A percentile compares a stretch with the other conserved stretches of the same genome.
Evolutionary conservation across 2,329 filamentous ascomycete species (phyloP).

Genomic region (Alternaria consortialis): DNA sequence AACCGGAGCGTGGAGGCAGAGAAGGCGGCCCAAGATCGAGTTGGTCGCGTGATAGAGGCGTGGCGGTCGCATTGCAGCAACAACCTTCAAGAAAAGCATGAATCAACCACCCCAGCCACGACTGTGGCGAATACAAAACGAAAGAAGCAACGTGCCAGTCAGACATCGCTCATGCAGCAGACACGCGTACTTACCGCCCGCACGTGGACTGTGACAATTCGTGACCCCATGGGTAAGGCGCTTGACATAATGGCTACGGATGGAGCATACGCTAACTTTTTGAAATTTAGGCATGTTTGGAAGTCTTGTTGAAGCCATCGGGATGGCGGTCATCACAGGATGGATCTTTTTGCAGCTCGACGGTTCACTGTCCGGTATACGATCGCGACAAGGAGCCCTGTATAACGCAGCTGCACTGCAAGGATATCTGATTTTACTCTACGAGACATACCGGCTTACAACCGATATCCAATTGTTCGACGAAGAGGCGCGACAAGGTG

Average conservation of each 20-base stretch:
- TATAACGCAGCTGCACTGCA: conserved; percentile 77
- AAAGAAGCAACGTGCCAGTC: conserved; percentile 45
- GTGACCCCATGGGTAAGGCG: conserved; percentile 73
- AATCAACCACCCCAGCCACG: conserved; percentile 1
- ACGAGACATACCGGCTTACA: conserved; percentile 78
- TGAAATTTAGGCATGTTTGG: conserved; percentile 62
- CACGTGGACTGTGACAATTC: conserved; percentile 74
- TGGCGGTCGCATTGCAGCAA: conserved; percentile 59
- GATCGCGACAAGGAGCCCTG: conserved; percentile 75
- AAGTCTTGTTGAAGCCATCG: conserved; percentile 72
- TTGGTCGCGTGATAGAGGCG: conserved; percentile 67
- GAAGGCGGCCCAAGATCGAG: conserved; percentile 64
- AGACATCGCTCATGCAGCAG: conserved; percentile 69
- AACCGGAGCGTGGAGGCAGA: conserved; percentile 75
- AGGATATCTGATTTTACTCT: conserved; percentile 78
- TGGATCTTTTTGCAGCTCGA: conserved; percentile 76
- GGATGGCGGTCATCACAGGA: conserved; percentile 75
- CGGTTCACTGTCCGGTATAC: conserved; percentile 73
- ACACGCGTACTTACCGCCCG: conserved; percentile 71
- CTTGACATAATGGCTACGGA: background rate
- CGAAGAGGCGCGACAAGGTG: conserved; percentile 76
- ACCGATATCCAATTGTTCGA: conserved; percentile 80
- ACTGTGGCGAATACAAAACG: conserved; percentile 3
- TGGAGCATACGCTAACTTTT: background rate
- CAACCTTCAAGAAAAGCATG: conserved; percentile 23